Percentiles rank a stretch among this genome's conserved stretches.
Evolutionary conservation across 805 yeast genomes (phyloP).

Genomic region (Helenozyma baotianmanensis): DNA sequence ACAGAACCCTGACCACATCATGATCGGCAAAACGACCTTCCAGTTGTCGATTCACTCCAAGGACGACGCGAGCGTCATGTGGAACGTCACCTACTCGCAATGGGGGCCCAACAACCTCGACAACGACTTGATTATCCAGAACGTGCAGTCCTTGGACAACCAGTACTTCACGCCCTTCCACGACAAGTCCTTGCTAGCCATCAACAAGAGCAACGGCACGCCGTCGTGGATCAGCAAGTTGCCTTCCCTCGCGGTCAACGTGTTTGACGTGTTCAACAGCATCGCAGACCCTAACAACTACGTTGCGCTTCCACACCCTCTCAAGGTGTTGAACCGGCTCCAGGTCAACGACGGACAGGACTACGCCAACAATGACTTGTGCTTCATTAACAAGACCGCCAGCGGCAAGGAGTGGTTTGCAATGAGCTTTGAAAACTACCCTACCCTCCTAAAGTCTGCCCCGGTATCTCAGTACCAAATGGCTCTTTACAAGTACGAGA

Average conservation of each 20-base stretch:
- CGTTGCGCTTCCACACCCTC: constrained; percentile 67
- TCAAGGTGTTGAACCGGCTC: constrained; percentile 36
- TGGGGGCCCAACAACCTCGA: constrained; percentile 94
- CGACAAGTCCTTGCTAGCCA: constrained; percentile 73
- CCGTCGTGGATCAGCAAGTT: constrained; percentile 77
- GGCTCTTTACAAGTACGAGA: constrained; percentile 25
- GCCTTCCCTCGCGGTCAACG: constrained; percentile 68
- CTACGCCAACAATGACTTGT: constrained; percentile 26
- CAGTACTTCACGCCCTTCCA: constrained; percentile 80
- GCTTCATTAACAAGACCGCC: constrained; percentile 66
- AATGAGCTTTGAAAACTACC: constrained; percentile 70
- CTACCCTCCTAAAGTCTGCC: constrained; percentile 76
- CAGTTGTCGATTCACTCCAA: constrained; percentile 74
- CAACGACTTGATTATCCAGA: constrained; percentile 46
- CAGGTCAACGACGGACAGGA: constrained; percentile 21
- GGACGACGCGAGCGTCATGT: constrained; percentile 50
- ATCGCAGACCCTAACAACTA: constrained; percentile 24
- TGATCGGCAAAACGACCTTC: constrained; percentile 69
- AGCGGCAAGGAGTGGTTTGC: constrained; percentile 77
- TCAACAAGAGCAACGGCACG: constrained; percentile 61
- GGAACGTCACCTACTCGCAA: constrained; percentile 81
- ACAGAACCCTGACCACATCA: constrained; percentile 35
- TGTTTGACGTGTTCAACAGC: constrained; percentile 65
- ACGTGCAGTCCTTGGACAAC: constrained; percentile 58
- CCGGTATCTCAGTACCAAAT: constrained; percentile 63